Evolutionary conservation across 2,329 filamentous ascomycete genomes (phyloP).

Genomic region (Clonostachys solani): DNA sequence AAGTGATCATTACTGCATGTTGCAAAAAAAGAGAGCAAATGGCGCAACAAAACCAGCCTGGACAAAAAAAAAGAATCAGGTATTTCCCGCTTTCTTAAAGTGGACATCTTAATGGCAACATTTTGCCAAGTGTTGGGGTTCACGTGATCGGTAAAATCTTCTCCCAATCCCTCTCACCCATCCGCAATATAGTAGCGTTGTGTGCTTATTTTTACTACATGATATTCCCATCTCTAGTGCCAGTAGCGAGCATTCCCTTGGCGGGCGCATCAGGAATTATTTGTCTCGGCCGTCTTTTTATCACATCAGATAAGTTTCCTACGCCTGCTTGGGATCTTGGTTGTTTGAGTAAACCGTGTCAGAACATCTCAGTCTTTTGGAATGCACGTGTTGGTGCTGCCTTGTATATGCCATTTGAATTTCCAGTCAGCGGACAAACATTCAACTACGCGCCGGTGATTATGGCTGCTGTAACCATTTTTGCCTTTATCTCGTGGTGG

Average conservation of each 20-base stretch:
- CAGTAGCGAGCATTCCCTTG: conserved; percentile 45
- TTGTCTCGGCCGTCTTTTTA: conserved; percentile 38
- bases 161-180: too few relatives aligned
- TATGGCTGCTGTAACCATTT: conserved; percentile 41
- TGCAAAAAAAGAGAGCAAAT: too few relatives aligned
- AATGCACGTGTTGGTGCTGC: conserved; percentile 45
- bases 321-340: conserved; percentile 42
- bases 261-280: conserved; percentile 48
- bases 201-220: too few relatives aligned
- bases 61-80: too few relatives aligned
- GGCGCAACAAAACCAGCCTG: too few relatives aligned
- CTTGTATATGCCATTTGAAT: conserved; percentile 38
- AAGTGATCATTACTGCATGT: too few relatives aligned
- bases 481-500: conserved; percentile 42
- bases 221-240: conserved; percentile 49
- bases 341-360: conserved; percentile 36
- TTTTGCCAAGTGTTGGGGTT: too few relatives aligned
- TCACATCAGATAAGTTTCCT: conserved; percentile 41
- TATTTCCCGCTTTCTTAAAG: too few relatives aligned
- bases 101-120: too few relatives aligned
- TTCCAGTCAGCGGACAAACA: conserved; percentile 33
- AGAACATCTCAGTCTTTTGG: conserved; percentile 40
- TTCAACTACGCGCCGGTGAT: conserved; percentile 47
- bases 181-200: too few relatives aligned
- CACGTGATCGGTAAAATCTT: too few relatives aligned